Conservation (phyloP, 2,329 filamentous ascomycete species). For the Alternaria triticimaculans region DNA sequence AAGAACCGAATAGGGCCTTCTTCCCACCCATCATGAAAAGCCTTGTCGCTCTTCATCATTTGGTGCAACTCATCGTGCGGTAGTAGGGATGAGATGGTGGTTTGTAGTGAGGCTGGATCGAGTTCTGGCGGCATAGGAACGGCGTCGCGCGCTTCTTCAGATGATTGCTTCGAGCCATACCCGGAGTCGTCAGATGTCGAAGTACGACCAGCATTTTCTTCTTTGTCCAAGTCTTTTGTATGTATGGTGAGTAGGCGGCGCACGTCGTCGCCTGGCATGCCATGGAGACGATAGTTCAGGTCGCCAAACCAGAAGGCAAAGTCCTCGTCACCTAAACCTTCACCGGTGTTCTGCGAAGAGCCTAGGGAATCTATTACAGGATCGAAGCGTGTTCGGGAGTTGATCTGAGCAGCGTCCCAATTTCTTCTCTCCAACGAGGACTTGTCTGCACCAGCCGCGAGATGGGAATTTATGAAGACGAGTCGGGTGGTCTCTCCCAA, state of each 20-base stretch:
- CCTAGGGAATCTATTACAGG: slow-evolving; percentile 72
- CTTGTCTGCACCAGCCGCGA: slow-evolving; percentile 85
- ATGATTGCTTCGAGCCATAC: slow-evolving; percentile 23
- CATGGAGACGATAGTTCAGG: slow-evolving; percentile 90
- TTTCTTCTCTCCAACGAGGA: slow-evolving; percentile 80
- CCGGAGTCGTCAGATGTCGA: slow-evolving; percentile 32
- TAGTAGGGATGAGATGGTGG: slow-evolving; percentile 83
- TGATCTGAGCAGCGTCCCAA: slow-evolving; percentile 86
- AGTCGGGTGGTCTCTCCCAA: slow-evolving; percentile 88
- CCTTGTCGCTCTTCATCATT: slow-evolving; percentile 76
- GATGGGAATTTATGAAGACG: slow-evolving; percentile 89
- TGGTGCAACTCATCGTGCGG: slow-evolving; percentile 86
- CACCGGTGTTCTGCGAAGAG: slow-evolving; percentile 63
- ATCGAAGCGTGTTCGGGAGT: slow-evolving; percentile 77
- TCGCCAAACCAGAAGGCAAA: slow-evolving; percentile 97
- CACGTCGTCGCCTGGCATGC: slow-evolving; percentile 88
- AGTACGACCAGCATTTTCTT: slow-evolving; percentile 6
- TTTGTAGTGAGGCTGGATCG: slow-evolving; percentile 86
- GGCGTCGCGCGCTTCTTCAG: slow-evolving; percentile 21
- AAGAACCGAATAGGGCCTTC: slow-evolving; percentile 89
- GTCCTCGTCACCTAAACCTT: slow-evolving; percentile 85
- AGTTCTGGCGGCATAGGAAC: slow-evolving; percentile 57
- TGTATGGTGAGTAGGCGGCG: slow-evolving; percentile 83
- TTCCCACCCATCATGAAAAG: slow-evolving; percentile 89
- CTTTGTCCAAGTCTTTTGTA: slow-evolving; percentile 69